phyloP scores from a whole-genome alignment of 352 stramenopile species.

The Globisporangium nunn region DNA sequence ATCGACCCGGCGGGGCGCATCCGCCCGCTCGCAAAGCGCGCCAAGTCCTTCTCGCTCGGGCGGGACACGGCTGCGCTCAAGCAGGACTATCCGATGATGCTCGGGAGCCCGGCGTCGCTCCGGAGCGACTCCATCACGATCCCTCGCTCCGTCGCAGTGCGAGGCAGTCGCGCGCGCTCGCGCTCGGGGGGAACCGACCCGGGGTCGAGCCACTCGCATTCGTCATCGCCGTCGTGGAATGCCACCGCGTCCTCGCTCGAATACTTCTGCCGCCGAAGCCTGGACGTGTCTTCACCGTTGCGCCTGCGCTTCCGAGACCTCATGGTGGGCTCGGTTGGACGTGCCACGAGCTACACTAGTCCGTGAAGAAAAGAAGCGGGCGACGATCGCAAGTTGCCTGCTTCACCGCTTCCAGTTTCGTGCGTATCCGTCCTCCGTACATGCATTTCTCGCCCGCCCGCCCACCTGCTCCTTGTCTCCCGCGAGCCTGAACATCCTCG shows the following conservation, averaged over 20 bases:
- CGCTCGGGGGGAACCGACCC: conserved; percentile 1
- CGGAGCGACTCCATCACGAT: conserved; percentile 52
- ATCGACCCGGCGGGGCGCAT: conserved; percentile 25
- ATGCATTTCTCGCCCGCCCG: not conserved
- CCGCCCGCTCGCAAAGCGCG: conserved; percentile 44
- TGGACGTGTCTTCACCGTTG: conserved; percentile 63
- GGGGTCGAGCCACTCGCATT: conserved; percentile 18
- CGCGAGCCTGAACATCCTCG: not conserved
- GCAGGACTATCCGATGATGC: conserved; percentile 8
- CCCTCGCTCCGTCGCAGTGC: conserved; percentile 15
- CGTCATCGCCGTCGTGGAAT: conserved; percentile 45
- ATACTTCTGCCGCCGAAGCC: conserved; percentile 58
- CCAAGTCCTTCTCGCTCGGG: conserved; percentile 38
- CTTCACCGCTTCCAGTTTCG: not conserved
- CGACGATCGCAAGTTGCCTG: too few species aligned
- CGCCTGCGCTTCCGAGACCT: conserved; percentile 52
- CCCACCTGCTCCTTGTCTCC: not conserved
- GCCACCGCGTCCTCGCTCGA: conserved; percentile 27
- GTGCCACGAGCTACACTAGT: conserved; percentile 45
- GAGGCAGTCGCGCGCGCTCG: not conserved
- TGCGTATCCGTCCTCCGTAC: not conserved
- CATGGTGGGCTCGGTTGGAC: conserved; percentile 43
- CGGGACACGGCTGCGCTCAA: conserved; percentile 16
- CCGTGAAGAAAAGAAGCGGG: conserved; percentile 1
- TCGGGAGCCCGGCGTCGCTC: conserved; percentile 3